Base-by-base conservation (phyloP, 768 basidiomycete genomes). In the Rhodotorula toruloides region DNA sequence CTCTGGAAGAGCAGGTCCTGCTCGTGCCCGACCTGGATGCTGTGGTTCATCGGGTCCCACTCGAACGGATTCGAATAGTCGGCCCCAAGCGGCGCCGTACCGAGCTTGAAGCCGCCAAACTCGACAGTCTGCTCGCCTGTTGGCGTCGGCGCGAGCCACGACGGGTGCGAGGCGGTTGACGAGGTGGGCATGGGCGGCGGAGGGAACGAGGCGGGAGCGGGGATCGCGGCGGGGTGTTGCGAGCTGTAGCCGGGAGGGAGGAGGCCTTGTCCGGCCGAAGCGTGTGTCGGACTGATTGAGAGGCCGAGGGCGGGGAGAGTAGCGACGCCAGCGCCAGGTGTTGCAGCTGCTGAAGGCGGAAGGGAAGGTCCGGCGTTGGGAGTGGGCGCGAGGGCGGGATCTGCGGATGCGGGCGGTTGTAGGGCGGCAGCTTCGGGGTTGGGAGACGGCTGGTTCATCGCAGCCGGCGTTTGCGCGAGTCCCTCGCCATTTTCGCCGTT, bases 1-100 rank as follows among this genome's bases (percentile, higher is more conserved):
- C 56, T 59, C 61, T 65, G 61, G 64, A 70, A 70, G 34, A 70
- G 48, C 52, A 65, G 10, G 58, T 70, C 69, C 58, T 70, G 69
- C 54, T 70, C 69, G 31, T 43, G 53, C 25, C 69, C 69, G 17
- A 63, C 58, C 19, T 50, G 57, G 31, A 70, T 36, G 31, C 52
- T 56, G 4, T 32, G n/a, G 14, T 34, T 53, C 11, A 61, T 54
- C 21, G 64, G 61, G 47, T 66, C 69, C 64, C 64, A 70, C 31
- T 66, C 61, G 57, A 62, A 63, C 52, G 65, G 50, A 25, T 58
- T 55, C 17, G 40, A 17, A 22, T 48, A 29, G 55, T 62, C 66
- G 46, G 46, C 32, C 25, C 50, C 60, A 12, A n/a, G 29, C 2
- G 53, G 60, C 1, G 19, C 42, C 34, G 44, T 43, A n/a, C 32